Evolutionary conservation across 768 basidiomycete species (phyloP).

Genomic region (Candolleomyces aberdarensis): DNA sequence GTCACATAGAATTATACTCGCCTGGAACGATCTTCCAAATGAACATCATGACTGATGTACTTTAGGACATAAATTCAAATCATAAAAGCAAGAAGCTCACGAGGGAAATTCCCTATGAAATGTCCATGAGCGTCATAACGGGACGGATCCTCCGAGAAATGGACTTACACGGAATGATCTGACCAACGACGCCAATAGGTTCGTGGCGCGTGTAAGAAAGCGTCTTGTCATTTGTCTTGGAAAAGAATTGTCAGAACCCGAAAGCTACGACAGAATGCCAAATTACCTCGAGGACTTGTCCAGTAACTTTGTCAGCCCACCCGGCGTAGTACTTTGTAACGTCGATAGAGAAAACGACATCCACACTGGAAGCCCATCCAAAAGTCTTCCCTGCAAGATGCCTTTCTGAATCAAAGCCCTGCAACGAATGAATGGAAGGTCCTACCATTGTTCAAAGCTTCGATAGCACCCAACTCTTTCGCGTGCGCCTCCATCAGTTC

Average conservation of each 20-base stretch:
- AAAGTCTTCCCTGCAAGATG: constrained; percentile 12
- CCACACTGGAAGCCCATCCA: neutral
- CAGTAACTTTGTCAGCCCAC: constrained; percentile 49
- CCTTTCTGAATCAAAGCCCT: neutral
- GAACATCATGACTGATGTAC: constrained; percentile 41
- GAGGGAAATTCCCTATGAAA: constrained; percentile 49
- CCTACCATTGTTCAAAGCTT: constrained; percentile 42
- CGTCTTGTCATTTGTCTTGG: constrained; percentile 49
- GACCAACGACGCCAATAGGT: constrained; percentile 52
- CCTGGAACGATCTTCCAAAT: constrained; percentile 65
- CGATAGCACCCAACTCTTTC: constrained; percentile 28
- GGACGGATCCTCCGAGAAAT: constrained; percentile 1
- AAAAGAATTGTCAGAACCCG: neutral
- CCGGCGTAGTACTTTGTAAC: constrained; percentile 52
- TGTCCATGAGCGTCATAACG: constrained; percentile 3
- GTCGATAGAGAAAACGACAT: constrained; percentile 21
- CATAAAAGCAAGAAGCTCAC: constrained; percentile 39
- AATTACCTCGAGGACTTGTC: constrained; percentile 15
- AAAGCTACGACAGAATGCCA: neutral
- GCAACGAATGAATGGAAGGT: neutral
- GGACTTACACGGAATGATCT: constrained; percentile 65
- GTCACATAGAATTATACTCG: constrained; percentile 3
- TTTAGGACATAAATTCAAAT: constrained; percentile 8
- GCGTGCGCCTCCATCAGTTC: constrained; percentile 25
- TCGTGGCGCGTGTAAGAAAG: constrained; percentile 68